These are phyloP conservation scores for Sphaerulina musiva DNA, from an alignment of 2,329 filamentous ascomycete genomes.

Conservation along the genomic window DNA sequence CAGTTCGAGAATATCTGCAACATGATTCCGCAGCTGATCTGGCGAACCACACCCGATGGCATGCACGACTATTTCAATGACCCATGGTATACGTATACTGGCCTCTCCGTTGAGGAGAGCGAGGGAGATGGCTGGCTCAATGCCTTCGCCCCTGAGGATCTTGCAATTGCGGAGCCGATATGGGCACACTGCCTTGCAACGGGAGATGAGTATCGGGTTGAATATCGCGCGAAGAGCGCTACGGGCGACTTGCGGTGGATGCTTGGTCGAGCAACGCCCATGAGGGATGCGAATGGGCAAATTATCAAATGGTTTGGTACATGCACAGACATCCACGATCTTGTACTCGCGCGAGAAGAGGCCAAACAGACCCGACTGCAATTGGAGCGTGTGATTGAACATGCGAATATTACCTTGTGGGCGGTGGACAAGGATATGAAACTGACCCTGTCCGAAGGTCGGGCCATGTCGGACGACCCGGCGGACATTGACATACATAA, in stretches of 20 bases:
- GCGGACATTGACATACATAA: slow-evolving; percentile 1
- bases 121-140: slow-evolving; percentile 57
- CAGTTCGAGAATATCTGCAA: slow-evolving; percentile 72
- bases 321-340: slow-evolving; percentile 72
- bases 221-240: slow-evolving; percentile 62
- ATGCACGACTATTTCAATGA: slow-evolving; percentile 64
- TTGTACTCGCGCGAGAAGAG: slow-evolving; percentile 60
- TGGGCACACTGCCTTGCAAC: slow-evolving; percentile 61
- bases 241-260: slow-evolving; percentile 74
- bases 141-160: slow-evolving; percentile 65
- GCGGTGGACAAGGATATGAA: slow-evolving; percentile 57
- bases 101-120: slow-evolving; percentile 56
- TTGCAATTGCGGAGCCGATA: slow-evolving; percentile 47
- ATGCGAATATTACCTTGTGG: slow-evolving; percentile 70
- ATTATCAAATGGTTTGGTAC: slow-evolving; percentile 78
- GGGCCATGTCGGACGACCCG: slow-evolving; percentile 33
- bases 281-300: slow-evolving; percentile 58
- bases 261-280: slow-evolving; percentile 61
- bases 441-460: slow-evolving; percentile 65
- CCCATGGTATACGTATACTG: slow-evolving; percentile 75
- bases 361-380: slow-evolving; percentile 64
- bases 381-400: slow-evolving; percentile 64
- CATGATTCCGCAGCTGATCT: slow-evolving; percentile 54
- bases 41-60: slow-evolving; percentile 62
- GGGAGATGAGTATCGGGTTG: slow-evolving; percentile 61